These are phyloP conservation scores for Herpetomonas muscarum DNA, from an alignment of 208 protist genomes.

Conservation along the genomic window DNA sequence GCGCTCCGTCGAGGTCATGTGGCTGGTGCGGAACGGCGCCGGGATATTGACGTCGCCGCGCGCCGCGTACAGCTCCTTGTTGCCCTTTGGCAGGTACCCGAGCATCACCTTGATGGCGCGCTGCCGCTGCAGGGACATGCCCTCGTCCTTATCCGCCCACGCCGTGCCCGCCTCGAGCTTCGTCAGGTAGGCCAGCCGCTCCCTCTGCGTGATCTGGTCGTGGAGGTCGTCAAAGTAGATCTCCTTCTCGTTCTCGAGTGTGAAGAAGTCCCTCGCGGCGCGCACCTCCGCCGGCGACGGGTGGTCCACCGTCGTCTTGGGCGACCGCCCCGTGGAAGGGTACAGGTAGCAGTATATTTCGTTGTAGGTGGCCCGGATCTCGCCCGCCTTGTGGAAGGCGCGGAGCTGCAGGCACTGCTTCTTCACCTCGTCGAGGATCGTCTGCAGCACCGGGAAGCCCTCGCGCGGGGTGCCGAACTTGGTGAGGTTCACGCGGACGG, in stretches of 20 bases:
- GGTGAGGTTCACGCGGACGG: conserved; percentile 74
- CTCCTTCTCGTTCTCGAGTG: conserved; percentile 74
- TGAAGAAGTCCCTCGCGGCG: conserved; percentile 50
- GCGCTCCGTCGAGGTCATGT: conserved; percentile 61
- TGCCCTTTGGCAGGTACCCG: conserved; percentile 83
- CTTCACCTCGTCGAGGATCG: conserved; percentile 74
- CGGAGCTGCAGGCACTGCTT: conserved; percentile 59
- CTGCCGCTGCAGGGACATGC: conserved; percentile 80
- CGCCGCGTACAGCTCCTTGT: conserved; percentile 80
- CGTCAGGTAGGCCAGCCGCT: conserved; percentile 55
- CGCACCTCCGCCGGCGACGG: conserved; percentile 50
- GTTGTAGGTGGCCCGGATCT: conserved; percentile 66
- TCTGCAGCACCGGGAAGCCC: conserved; percentile 77
- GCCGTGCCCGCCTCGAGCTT: conserved; percentile 75
- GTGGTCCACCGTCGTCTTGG: conserved; percentile 77
- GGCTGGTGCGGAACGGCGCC: conserved; percentile 76
- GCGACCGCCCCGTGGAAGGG: conserved; percentile 73
- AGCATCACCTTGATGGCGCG: conserved; percentile 86
- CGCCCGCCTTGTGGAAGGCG: conserved; percentile 71
- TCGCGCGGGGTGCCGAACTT: conserved; percentile 83
- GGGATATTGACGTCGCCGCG: conserved; percentile 82
- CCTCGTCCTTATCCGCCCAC: conserved; percentile 86
- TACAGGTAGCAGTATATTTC: conserved; percentile 86
- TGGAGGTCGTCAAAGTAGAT: conserved; percentile 82
- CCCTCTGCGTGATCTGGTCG: conserved; percentile 42